phyloP scores from a whole-genome alignment of 169 alveolate genomes.

The Cryptosporidium muris region DNA sequence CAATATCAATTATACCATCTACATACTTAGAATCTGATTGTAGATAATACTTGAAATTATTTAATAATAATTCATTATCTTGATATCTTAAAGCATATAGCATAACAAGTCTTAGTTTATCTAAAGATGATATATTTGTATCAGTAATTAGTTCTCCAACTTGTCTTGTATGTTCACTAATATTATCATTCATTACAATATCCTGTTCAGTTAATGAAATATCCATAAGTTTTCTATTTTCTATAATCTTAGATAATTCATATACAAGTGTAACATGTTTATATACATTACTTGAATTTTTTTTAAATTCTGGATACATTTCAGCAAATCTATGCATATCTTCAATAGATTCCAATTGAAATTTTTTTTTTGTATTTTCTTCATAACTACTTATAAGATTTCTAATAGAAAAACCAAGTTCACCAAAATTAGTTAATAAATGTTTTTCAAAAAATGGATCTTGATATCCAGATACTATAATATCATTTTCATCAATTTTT shows the following conservation, averaged over 20 bases:
- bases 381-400: conserved; percentile 84
- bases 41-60: conserved; percentile 78
- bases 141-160: conserved; percentile 81
- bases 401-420: conserved; percentile 88
- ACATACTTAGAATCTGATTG: conserved; percentile 78
- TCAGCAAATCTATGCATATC: conserved; percentile 91
- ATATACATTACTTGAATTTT: conserved; percentile 87
- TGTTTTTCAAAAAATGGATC: conserved; percentile 90
- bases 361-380: conserved; percentile 72
- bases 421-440: conserved; percentile 91
- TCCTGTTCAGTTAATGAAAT: conserved; percentile 89
- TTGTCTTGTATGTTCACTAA: conserved; percentile 82
- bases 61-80: conserved; percentile 83
- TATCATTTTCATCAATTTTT: conserved; percentile 79
- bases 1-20: conserved; percentile 84
- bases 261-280: conserved; percentile 91
- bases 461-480: conserved; percentile 84
- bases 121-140: conserved; percentile 78
- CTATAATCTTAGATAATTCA: conserved; percentile 87
- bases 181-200: conserved; percentile 83
- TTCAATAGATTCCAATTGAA: conserved; percentile 86
- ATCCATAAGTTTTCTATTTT: conserved; percentile 84
- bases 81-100: conserved; percentile 88
- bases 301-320: conserved; percentile 90
- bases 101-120: conserved; percentile 85